Evolutionary conservation across 1,139 yeast species (phyloP), one percentile per base, ranked within the genome.

Genomic region (Pichia sp.): DNA sequence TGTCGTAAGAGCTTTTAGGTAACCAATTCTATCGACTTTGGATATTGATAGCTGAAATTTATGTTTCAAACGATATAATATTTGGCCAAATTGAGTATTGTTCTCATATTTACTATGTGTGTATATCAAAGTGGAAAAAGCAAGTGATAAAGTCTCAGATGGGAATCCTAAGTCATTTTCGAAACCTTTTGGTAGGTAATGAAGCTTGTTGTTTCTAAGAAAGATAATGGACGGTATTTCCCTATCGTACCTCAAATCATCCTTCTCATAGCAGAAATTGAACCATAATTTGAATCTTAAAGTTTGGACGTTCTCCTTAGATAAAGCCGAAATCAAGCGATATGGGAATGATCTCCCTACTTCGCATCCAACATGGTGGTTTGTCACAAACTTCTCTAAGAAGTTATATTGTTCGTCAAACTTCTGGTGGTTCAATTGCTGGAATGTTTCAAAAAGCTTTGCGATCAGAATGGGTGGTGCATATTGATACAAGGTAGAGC

Each of bases 1-100:
- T 6, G 40, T 39, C 11, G 53, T 45, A 27, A 60, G 56, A 1
- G 70, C 59, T 14, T 39, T 34, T 62, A 69, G 59, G 11, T 59
- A 53, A 8, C 52, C 52, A 22, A 48, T 35, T n/a, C 39, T 41
- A 33, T 52, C 56, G 4, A 37, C 27, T 12, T 26, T 21, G n/a
- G 17, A 20, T 3, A 47, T 29, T 3, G 22, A 26, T 11, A 50
- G 27, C 1, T 25, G 21, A 3, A 36, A 11, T 15, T 31, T 26
- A 6, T 21, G 22, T 20, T 52, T 52, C 19, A 42, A 19, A 5
- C 27, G 22, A 22, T 34, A 45, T 11, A 47, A 32, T 2, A 32
- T 29, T 21, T 37, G 27, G 0, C 41, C 53, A 14, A 38, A 40
- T 7, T 16, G 13, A 11, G 39, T 29, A 8, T 35, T 38, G 11